phyloP scores from a whole-genome alignment of 257 asterid species.

The Rauvolfia tetraphylla region DNA sequence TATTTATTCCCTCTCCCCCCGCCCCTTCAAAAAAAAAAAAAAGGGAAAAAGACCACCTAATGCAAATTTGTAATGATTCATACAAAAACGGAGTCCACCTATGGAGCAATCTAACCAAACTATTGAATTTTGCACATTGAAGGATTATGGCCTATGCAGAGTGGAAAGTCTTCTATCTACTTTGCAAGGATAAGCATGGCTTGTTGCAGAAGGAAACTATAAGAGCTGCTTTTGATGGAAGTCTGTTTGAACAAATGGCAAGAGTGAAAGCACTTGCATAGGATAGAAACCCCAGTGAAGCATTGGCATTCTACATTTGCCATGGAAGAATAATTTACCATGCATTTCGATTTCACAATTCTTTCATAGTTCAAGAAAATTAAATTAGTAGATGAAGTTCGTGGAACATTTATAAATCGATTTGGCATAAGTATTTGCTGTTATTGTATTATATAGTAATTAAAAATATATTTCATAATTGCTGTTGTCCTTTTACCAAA shows the following conservation, averaged over 20 bases:
- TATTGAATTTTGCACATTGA: background rate
- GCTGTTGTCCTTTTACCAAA: too few relatives aligned
- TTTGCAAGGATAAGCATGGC: slow-evolving; percentile 12
- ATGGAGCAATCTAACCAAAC: too few relatives aligned
- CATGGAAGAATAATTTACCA: too few relatives aligned
- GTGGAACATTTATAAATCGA: too few relatives aligned
- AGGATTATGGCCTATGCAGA: slow-evolving; percentile 8
- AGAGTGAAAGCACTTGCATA: background rate
- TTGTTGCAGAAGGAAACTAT: slow-evolving; percentile 9
- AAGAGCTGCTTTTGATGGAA: slow-evolving; percentile 4
- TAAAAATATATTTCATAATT: too few relatives aligned
- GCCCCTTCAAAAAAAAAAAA: too few relatives aligned
- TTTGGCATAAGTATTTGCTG: too few relatives aligned
- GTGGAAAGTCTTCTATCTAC: slow-evolving; percentile 3
- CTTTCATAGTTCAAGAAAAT: background rate
- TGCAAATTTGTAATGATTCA: too few relatives aligned
- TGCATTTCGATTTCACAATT: background rate
- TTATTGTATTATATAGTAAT: too few relatives aligned
- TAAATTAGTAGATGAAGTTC: background rate
- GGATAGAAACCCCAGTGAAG: background rate
- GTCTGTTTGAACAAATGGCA: slow-evolving; percentile 6
- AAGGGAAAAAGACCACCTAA: too few relatives aligned
- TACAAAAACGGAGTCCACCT: too few relatives aligned
- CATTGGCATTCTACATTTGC: too few relatives aligned
- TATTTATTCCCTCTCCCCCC: background rate